phyloP scores from a whole-genome alignment of 768 basidiomycete species.

The Kwoniella botswanensis region DNA sequence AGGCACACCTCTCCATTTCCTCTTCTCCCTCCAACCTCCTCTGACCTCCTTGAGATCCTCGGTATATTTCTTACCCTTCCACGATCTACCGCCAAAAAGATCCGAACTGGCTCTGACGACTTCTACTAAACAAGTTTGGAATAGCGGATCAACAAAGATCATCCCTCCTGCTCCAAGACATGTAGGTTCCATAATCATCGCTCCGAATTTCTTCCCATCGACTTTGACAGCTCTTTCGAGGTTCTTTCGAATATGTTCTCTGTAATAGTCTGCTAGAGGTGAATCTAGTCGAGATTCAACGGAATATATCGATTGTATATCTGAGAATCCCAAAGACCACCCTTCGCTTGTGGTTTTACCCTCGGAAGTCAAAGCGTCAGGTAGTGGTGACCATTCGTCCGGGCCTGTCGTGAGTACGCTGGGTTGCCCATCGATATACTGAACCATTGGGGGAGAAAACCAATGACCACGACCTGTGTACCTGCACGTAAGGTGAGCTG shows the following conservation, averaged over 20 bases:
- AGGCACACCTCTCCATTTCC: conserved; percentile 72
- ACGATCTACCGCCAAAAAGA: conserved; percentile 47
- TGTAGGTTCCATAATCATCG: conserved; percentile 86
- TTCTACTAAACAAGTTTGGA: conserved; percentile 86
- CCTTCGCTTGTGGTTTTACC: conserved; percentile 13
- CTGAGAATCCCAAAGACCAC: conserved; percentile 58
- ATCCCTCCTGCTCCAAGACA: conserved; percentile 96
- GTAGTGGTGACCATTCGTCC: conserved; percentile 48
- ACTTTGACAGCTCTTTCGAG: conserved; percentile 62
- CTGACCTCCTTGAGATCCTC: conserved; percentile 14
- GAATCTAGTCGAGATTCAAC: conserved; percentile 68
- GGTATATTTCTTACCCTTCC: conserved; percentile 34
- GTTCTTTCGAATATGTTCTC: conserved; percentile 64
- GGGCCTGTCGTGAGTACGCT: conserved; percentile 48
- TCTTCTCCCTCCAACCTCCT: conserved; percentile 16
- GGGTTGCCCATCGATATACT: conserved; percentile 67
- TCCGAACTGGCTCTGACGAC: conserved; percentile 66
- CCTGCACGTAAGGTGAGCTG: conserved; percentile 20
- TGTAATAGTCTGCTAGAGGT: conserved; percentile 70
- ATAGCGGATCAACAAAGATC: conserved; percentile 96
- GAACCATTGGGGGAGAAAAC: conserved; percentile 86
- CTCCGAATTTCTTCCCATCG: conserved; percentile 61
- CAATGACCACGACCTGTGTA: conserved; percentile 89
- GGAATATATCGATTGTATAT: conserved; percentile 72
- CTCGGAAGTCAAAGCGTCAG: conserved; percentile 8